These are phyloP conservation scores for Amphibolis antarctica DNA, from an alignment of 106 monocot species.

Conservation along the genomic window DNA sequence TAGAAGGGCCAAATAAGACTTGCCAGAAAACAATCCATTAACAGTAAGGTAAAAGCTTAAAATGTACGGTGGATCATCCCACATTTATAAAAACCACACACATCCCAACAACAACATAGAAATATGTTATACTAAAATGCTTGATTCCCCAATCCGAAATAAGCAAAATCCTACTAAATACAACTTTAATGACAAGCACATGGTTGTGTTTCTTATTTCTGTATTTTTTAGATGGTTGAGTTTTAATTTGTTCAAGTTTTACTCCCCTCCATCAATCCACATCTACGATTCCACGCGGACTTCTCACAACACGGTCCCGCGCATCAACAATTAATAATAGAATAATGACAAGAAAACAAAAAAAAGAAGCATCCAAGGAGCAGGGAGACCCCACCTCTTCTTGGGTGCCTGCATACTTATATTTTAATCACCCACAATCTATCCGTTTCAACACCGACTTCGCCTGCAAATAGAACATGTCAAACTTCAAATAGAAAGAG, in stretches of 20 bases:
- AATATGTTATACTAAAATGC: too few species aligned
- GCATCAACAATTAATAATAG: background rate
- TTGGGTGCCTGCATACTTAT: constrained; percentile 9
- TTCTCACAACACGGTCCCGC: background rate
- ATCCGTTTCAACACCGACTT: background rate
- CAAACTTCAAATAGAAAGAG: background rate
- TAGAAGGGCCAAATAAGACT: background rate
- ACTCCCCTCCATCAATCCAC: background rate
- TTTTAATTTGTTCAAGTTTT: background rate
- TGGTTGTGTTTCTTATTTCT: background rate
- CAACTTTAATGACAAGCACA: background rate
- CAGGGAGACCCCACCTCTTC: constrained; percentile 7
- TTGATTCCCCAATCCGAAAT: background rate
- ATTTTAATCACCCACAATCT: background rate
- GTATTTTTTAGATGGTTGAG: background rate
- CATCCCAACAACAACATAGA: background rate
- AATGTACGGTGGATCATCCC: background rate
- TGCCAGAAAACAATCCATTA: too few species aligned
- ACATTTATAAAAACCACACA: background rate
- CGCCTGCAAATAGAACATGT: background rate
- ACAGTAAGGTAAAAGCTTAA: background rate
- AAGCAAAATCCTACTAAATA: background rate
- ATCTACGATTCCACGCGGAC: background rate
- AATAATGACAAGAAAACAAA: background rate
- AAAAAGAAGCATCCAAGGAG: constrained; percentile 3